Evolutionary conservation across 2,329 filamentous ascomycete genomes (phyloP).

Genomic region (Stagonosporopsis cucurbitacearum): DNA sequence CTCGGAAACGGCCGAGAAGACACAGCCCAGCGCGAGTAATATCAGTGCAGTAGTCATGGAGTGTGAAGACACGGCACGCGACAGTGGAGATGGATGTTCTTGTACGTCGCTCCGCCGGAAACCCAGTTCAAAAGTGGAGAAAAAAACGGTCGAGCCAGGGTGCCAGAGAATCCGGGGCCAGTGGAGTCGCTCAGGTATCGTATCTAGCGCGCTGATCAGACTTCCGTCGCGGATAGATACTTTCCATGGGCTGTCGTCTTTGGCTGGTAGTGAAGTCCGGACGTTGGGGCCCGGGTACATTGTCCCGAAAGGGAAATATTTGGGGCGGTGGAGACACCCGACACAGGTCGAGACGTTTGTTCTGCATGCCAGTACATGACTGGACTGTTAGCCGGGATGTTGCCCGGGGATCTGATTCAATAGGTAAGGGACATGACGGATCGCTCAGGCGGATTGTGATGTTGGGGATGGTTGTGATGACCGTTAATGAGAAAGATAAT

Average conservation of each 20-base stretch:
- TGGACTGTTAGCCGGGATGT: neutral
- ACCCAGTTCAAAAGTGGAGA: constrained; percentile 17
- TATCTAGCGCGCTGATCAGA: neutral
- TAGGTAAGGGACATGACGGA: neutral
- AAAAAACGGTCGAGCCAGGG: constrained; percentile 15
- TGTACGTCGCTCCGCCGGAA: constrained; percentile 11
- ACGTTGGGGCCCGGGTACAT: neutral
- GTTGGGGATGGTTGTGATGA: no score
- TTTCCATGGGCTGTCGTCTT: neutral
- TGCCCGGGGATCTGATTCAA: neutral
- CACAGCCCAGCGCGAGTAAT: constrained; percentile 6
- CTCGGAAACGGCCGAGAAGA: constrained; percentile 2
- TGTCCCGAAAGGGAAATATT: constrained; percentile 18
- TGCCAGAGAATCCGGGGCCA: neutral
- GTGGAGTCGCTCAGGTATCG: constrained; percentile 7
- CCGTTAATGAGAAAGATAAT: no score
- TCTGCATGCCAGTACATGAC: no score
- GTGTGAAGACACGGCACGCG: constrained; percentile 1
- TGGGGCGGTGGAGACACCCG: constrained; percentile 1
- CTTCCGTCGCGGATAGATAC: neutral
- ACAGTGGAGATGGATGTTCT: constrained; percentile 10
- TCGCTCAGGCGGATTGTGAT: no score
- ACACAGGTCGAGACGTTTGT: neutral
- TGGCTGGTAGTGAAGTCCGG: neutral
- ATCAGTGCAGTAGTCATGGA: constrained; percentile 1